A percentile compares a stretch with the other conserved stretches of the same genome.
Evolutionary conservation across 2,329 filamentous ascomycete species (phyloP).

Genomic region (Colletotrichum lupini): DNA sequence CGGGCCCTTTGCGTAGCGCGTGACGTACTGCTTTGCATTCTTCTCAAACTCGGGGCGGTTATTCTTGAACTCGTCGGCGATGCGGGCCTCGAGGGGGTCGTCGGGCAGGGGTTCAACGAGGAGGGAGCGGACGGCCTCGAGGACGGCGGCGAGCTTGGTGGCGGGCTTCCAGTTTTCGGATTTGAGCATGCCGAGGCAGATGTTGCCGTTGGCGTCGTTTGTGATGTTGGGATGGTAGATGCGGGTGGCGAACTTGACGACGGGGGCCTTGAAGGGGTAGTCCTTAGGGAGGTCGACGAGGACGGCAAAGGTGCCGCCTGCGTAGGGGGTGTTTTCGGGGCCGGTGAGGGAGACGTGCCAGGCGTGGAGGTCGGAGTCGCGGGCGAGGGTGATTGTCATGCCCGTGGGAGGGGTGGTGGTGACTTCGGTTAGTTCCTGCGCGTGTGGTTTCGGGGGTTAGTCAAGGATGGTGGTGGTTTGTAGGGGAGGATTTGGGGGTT

Average conservation of each 20-base stretch:
- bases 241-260: constrained; percentile 84
- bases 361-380: constrained; percentile 60
- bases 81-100: constrained; percentile 86
- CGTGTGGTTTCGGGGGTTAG: neutral
- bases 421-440: constrained; percentile 66
- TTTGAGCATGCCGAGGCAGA: constrained; percentile 88
- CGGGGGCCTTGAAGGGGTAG: constrained; percentile 91
- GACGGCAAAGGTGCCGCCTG: constrained; percentile 79
- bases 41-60: constrained; percentile 78
- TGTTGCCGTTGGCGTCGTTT: constrained; percentile 85
- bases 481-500: neutral
- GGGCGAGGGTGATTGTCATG: constrained; percentile 58
- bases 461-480: constrained; percentile 37
- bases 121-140: constrained; percentile 80
- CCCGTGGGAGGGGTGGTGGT: constrained; percentile 57
- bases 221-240: constrained; percentile 97
- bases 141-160: constrained; percentile 78
- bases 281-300: constrained; percentile 78
- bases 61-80: constrained; percentile 84
- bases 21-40: constrained; percentile 79
- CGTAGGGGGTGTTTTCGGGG: constrained; percentile 58
- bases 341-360: constrained; percentile 63
- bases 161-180: constrained; percentile 93
- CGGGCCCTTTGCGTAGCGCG: constrained; percentile 72
- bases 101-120: constrained; percentile 86